Evolutionary conservation across 2,329 filamentous ascomycete species (phyloP), one percentile per base, ranked within the genome.

Genomic region (Iodosphaeria phyllophila): DNA sequence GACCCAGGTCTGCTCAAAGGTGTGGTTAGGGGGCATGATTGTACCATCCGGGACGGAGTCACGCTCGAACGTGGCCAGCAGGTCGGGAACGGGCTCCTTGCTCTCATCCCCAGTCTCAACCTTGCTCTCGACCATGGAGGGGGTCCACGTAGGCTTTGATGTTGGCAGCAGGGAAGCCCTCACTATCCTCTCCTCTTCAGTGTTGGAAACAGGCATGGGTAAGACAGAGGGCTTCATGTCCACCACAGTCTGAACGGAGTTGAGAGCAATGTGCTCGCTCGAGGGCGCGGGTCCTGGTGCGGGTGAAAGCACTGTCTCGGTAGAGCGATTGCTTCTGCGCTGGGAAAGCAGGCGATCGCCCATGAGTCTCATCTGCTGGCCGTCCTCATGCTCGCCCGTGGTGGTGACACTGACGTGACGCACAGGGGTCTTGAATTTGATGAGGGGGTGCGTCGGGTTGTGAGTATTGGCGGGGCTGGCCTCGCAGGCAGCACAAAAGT

Each of bases 401-500:
- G 86, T 95, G 24, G 72, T 84, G 26, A 98, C 78, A 32, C 69
- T 84, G 18, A 92, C 79, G 37, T 79, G 75, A 36, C 80, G 77
- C 24, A 98, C 75, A 7, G 86, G 78, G 3, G 79, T 91, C 64
- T 82, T 92, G 60, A 98, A 83, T 57, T 92, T 93, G 58, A 98
- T 83, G 38, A 98, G 58, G 15, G 89, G 89, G 41, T 98, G 89
- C n/a, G 84, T 92, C 50, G 72, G 74, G 59, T 95, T 93, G 58
- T 98, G 89, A 13, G 56, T 58, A 49, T 91, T 86, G 34, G 60
- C 60, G 6, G 89, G 89, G 40, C 72, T 72, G 24, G 86, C 82
- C 55, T 98, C 91, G 54, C 89, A 98, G 43, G 68, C 77, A 43
- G 78, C 80, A 47, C 89, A 98, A 57, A 93, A 92, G 51, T 98